Evolutionary conservation across 2,329 filamentous ascomycete species (phyloP).

Genomic region (Monosporascus sp.): DNA sequence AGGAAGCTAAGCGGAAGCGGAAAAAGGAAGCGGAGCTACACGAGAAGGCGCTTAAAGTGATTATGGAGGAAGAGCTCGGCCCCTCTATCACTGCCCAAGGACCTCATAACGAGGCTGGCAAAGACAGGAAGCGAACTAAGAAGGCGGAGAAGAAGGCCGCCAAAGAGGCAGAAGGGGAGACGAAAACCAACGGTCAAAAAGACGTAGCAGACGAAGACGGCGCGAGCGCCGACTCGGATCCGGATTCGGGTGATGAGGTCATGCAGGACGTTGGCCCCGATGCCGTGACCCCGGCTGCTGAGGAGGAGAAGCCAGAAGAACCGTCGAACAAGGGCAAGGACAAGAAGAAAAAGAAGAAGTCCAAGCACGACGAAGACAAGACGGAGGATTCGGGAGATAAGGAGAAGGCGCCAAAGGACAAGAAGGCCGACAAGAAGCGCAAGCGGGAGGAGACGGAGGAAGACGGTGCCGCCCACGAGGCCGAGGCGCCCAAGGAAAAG

Average conservation of each 20-base stretch:
- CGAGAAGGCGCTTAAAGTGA: slow-evolving; percentile 9
- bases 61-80: slow-evolving; percentile 11
- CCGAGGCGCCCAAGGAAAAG: slow-evolving; percentile 17
- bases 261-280: slow-evolving; percentile 4
- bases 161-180: slow-evolving; percentile 31
- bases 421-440: slow-evolving; percentile 21
- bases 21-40: slow-evolving; percentile 7
- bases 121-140: slow-evolving; percentile 23
- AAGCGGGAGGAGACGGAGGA: slow-evolving; percentile 10
- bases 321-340: slow-evolving; percentile 14
- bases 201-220: slow-evolving; percentile 9
- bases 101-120: slow-evolving; percentile 10
- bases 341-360: slow-evolving; percentile 26
- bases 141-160: slow-evolving; percentile 32
- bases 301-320: slow-evolving; percentile 12
- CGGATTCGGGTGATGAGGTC: slow-evolving; percentile 2
- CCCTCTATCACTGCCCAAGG: slow-evolving; percentile 6
- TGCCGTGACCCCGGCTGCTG: not conserved
- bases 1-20: slow-evolving; percentile 4
- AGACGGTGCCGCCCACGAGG: slow-evolving; percentile 11
- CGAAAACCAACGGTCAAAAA: slow-evolving; percentile 6
- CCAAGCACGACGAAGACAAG: slow-evolving; percentile 10
- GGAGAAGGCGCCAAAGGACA: slow-evolving; percentile 14
- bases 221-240: not conserved
- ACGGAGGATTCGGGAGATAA: slow-evolving; percentile 5